Base-by-base conservation (phyloP, 2,329 filamentous ascomycete genomes). In the Colletotrichum melonis region DNA sequence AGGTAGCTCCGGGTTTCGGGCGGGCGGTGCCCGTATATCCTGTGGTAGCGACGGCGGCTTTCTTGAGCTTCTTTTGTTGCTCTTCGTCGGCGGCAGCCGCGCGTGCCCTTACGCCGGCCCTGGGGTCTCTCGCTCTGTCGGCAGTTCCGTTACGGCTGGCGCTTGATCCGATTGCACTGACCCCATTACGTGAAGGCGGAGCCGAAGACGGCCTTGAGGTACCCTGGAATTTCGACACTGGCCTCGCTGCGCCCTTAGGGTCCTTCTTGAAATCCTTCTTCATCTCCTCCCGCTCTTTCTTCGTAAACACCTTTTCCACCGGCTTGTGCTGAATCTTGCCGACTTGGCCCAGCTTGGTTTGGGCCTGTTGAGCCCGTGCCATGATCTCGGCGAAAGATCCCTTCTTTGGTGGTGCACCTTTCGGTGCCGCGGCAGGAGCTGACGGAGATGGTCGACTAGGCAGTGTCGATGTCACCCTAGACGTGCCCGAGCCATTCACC, bases 261-360 rank as follows among this genome's bases (percentile, higher is more conserved):
- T 72, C 68, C 49, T 78, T 76, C n/a, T 79, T 81, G n/a, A 78
- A 78, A 35, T 86, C 86, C 59, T 88, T 87, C 76, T 86, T 86
- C 30, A 81, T 75, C 26, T 83, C 82, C 72, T 86, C 83, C 32
- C 89, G 87, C 74, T 91, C 87, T 73, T 86, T 87, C 80, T 87
- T 92, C 74, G 83, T 86, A 7, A 88, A 83, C n/a, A 88, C 82
- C 78, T 91, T 92, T 76, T 93, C 92, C 1, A 91, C 88, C 24
- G 92, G 87, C 80, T 94, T 94, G 81, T 95, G 92, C 79, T 94
- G 93, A 76, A 95, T 94, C 77, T 90, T 91, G 68, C 92, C 92
- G 28, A 92, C 87, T 76, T 88, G 88, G n/a, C 86, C 88, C 84
- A 90, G 88, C 54, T 84, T 85, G 52, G 85, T 86, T 78, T 93